These are phyloP conservation scores for Yamadazyma blattariae DNA, from an alignment of 1,139 yeast species.

Conservation along the genomic window DNA sequence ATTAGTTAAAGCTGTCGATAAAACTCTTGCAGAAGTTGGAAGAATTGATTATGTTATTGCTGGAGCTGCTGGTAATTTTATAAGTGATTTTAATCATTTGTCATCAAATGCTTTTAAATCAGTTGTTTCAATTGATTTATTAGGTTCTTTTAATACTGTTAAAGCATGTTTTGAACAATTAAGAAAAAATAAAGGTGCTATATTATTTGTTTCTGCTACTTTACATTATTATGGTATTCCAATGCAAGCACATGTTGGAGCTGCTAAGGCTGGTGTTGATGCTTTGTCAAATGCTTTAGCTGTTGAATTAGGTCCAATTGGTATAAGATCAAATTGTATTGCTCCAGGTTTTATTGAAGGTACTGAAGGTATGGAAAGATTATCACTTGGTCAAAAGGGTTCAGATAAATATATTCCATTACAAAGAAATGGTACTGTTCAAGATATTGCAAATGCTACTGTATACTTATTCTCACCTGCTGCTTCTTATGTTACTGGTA, in stretches of 20 bases:
- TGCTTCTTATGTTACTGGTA: constrained; percentile 74
- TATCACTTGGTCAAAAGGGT: constrained; percentile 32
- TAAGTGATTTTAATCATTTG: constrained; percentile 73
- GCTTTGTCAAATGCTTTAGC: constrained; percentile 80
- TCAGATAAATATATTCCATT: constrained; percentile 57
- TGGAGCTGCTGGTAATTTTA: constrained; percentile 94
- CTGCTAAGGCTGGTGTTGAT: constrained; percentile 93
- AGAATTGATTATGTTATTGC: constrained; percentile 81
- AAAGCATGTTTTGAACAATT: constrained; percentile 75
- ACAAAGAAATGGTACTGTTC: constrained; percentile 70
- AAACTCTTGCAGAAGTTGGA: constrained; percentile 65
- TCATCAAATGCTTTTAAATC: constrained; percentile 85
- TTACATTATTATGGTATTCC: constrained; percentile 86
- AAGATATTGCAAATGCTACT: constrained; percentile 87
- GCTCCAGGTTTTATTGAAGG: constrained; percentile 86
- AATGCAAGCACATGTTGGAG: constrained; percentile 82
- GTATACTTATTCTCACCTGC: constrained; percentile 83
- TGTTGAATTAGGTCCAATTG: constrained; percentile 85
- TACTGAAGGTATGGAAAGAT: constrained; percentile 75
- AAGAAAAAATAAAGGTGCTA: constrained; percentile 60
- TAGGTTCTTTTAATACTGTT: constrained; percentile 84
- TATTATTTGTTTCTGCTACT: constrained; percentile 83
- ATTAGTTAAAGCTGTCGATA: constrained; percentile 57
- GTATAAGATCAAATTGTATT: constrained; percentile 74
- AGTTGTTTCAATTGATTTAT: constrained; percentile 77